Conservation (phyloP, 352 stramenopile species). For the Globisporangium megalacanthum region DNA sequence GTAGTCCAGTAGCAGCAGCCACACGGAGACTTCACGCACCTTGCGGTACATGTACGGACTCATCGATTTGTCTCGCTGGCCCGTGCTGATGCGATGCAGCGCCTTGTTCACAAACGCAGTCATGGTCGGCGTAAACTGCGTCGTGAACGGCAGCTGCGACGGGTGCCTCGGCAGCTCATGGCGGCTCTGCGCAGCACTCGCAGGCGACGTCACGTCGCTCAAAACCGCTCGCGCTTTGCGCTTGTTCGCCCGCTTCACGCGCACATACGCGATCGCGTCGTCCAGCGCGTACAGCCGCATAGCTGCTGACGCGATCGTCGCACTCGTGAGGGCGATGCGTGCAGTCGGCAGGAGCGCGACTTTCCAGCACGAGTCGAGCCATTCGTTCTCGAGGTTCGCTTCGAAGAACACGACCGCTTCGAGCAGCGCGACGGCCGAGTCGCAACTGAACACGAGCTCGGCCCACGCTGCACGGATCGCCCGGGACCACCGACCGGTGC, state of each 20-base stretch:
- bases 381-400: constrained; percentile 68
- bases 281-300: constrained; percentile 77
- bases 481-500: constrained; percentile 59
- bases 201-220: constrained; percentile 9
- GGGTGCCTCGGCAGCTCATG: constrained; percentile 21
- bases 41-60: constrained; percentile 40
- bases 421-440: constrained; percentile 38
- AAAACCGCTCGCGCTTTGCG: constrained; percentile 21
- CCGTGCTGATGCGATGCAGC: constrained; percentile 43
- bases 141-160: constrained; percentile 48
- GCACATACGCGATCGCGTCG: constrained; percentile 68
- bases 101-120: constrained; percentile 39
- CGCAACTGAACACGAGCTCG: constrained; percentile 63
- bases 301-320: constrained; percentile 65
- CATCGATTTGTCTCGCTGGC: constrained; percentile 48
- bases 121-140: constrained; percentile 25
- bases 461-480: constrained; percentile 66
- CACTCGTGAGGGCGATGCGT: constrained; percentile 44
- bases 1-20: not conserved
- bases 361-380: constrained; percentile 74
- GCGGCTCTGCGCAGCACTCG: constrained; percentile 6
- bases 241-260: constrained; percentile 50
- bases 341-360: constrained; percentile 55
- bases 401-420: constrained; percentile 73
- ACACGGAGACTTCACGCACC: constrained; percentile 11